Base-by-base conservation (phyloP, 1,284 basidiomycete species). In the Wolfiporia cocos region DNA sequence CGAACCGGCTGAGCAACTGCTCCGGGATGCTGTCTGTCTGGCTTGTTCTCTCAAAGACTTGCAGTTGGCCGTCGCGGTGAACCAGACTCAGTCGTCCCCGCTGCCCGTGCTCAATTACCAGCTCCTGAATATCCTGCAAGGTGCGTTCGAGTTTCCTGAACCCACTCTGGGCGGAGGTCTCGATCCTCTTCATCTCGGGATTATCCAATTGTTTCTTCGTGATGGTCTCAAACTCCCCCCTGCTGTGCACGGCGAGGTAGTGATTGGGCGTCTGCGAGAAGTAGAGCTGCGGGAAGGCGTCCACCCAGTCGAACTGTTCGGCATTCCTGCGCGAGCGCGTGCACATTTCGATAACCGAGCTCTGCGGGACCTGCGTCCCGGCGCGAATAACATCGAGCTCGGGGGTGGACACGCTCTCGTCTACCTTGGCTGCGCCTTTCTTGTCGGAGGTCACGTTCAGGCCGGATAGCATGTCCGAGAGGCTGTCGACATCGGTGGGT, bases 251-350 rank as follows among this genome's bases (percentile, higher is more conserved):
- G 0, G 67, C 77, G 20, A 78, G 58, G 54, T 70, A 71, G 43
- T 67, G 69, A 35, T 74, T 64, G 0, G 69, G 63, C 0, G 76
- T 79, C 50, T 78, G 74, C 1, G 76, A 77, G 44, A 81, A 65
- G 57, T 70, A 75, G 2, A 78, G 59, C 48, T 78, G 76, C 0
- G 70, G 66, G 49, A 70, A 74, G 1, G 53, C 55, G 22, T 75
- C 70, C 24, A 56, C 57, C 71, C 71, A 76, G 45, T 70, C 58
- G 47, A 65, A 65, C 11, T 53, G 41, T 21, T 50, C 37, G 34
- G 50, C 49, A 41, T 62, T 50, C n/a, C 49, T 50, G 29, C 55
- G 44, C 5, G 68, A 66, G 15, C 68, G 63, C 4, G 74, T 75
- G 14, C 64, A 66, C 24, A 79, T 54, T 51, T 79, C 76, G 34